Conservation (phyloP, 106 monocot species). For the Allium sativum region DNA sequence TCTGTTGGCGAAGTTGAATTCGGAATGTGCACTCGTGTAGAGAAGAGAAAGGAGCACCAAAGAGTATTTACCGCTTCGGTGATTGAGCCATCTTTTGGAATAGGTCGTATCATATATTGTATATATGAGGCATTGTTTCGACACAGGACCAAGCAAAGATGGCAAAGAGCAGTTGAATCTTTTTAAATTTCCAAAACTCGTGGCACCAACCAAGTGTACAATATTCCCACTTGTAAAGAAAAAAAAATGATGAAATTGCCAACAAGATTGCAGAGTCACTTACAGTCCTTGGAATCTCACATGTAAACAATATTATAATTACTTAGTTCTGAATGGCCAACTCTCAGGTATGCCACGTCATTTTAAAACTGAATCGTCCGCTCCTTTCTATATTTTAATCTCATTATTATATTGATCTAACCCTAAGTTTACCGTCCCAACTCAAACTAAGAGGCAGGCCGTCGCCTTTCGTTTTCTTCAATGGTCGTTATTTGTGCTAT, state of each 20-base stretch:
- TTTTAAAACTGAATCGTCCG: too few species aligned
- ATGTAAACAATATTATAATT: constrained; percentile 90
- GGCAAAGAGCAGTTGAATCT: constrained; percentile 89
- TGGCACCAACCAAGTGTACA: constrained; percentile 91
- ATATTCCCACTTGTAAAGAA: constrained; percentile 88
- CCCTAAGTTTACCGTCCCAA: too few species aligned
- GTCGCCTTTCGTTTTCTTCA: too few species aligned
- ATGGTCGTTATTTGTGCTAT: too few species aligned
- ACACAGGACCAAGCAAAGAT: constrained; percentile 58
- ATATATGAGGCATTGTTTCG: constrained; percentile 89
- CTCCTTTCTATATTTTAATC: too few species aligned
- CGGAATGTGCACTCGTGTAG: constrained; percentile 55
- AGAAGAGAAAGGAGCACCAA: constrained; percentile 91
- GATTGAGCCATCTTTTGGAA: constrained; percentile 97
- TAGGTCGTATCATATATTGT: constrained; percentile 93
- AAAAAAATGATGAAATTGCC: constrained; percentile 58
- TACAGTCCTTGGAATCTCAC: constrained; percentile 68
- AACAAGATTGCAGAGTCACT: constrained; percentile 57
- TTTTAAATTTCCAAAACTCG: constrained; percentile 71
- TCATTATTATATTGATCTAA: too few species aligned
- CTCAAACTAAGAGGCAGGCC: too few species aligned
- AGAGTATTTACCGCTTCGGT: constrained; percentile 92
- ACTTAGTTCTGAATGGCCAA: too few species aligned
- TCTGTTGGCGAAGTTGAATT: constrained; percentile 67
- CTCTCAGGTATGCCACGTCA: too few species aligned